These are phyloP conservation scores for Primulina huaijiensis DNA, from an alignment of 257 asterid genomes.

Conservation along the genomic window DNA sequence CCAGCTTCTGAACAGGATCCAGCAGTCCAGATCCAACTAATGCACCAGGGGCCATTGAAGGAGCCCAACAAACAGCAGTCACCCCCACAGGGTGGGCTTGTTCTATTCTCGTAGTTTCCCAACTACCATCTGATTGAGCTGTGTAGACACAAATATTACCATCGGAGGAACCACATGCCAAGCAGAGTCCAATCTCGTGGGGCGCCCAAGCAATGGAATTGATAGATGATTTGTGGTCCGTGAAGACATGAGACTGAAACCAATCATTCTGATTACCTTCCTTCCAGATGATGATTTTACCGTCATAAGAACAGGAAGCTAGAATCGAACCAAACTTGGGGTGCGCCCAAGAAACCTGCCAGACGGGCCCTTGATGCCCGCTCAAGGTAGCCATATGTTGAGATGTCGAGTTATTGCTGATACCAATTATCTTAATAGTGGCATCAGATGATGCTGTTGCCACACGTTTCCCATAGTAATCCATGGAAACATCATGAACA, in stretches of 20 bases:
- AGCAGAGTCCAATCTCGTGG: constrained; percentile 54
- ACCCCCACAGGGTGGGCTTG: constrained; percentile 75
- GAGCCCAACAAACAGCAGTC: constrained; percentile 66
- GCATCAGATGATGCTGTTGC: constrained; percentile 65
- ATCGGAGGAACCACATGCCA: constrained; percentile 68
- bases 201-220: constrained; percentile 68
- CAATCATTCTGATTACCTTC: constrained; percentile 54
- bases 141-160: constrained; percentile 51
- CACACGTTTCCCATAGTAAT: constrained; percentile 60
- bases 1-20: constrained; percentile 59
- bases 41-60: constrained; percentile 54
- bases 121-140: constrained; percentile 45
- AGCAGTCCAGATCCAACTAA: constrained; percentile 46
- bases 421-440: constrained; percentile 50
- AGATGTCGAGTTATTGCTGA: constrained; percentile 42
- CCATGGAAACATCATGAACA: constrained; percentile 63
- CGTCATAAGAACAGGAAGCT: constrained; percentile 64
- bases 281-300: constrained; percentile 62
- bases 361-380: constrained; percentile 68
- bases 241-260: constrained; percentile 50
- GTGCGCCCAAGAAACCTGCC: constrained; percentile 75
- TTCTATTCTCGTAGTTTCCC: constrained; percentile 52
- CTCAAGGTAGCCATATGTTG: constrained; percentile 63
- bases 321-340: constrained; percentile 65
- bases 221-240: constrained; percentile 51